Evolutionary conservation across 768 basidiomycete genomes (phyloP).

Genomic region (Macrolepiota dolichaula): DNA sequence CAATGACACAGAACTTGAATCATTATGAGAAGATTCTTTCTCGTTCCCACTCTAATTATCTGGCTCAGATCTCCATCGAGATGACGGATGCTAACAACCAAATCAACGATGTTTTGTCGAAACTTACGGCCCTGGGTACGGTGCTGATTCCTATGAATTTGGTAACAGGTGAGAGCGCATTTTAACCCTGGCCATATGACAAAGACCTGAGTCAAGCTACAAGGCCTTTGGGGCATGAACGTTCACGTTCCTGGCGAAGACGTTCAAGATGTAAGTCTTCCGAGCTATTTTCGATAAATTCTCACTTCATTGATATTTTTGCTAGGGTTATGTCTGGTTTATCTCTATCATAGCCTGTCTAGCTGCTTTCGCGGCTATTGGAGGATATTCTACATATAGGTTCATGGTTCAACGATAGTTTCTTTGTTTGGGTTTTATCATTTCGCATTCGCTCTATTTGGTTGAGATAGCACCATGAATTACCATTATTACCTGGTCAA

Average conservation of each 20-base stretch:
- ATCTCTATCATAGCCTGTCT: slow-evolving; percentile 79
- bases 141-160: slow-evolving; percentile 97
- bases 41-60: slow-evolving; percentile 97
- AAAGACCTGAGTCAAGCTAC: background rate
- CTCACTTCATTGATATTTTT: background rate
- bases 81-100: slow-evolving; percentile 99
- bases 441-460: background rate
- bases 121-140: slow-evolving; percentile 96
- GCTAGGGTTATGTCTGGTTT: slow-evolving; percentile 76
- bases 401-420: slow-evolving; percentile 55
- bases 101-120: slow-evolving; percentile 97
- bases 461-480: background rate
- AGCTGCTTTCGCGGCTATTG: slow-evolving; percentile 76
- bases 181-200: background rate
- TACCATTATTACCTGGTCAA: background rate
- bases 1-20: slow-evolving; percentile 99
- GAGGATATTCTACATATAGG: slow-evolving; percentile 75
- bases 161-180: slow-evolving; percentile 66
- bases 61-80: slow-evolving; percentile 99
- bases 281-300: background rate
- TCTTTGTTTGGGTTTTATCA: background rate
- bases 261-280: slow-evolving; percentile 31
- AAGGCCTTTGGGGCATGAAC: slow-evolving; percentile 98
- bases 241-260: slow-evolving; percentile 92
- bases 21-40: slow-evolving; percentile 99